Base-by-base conservation (phyloP, 2,329 filamentous ascomycete genomes). In the Calonectria pteridis region DNA sequence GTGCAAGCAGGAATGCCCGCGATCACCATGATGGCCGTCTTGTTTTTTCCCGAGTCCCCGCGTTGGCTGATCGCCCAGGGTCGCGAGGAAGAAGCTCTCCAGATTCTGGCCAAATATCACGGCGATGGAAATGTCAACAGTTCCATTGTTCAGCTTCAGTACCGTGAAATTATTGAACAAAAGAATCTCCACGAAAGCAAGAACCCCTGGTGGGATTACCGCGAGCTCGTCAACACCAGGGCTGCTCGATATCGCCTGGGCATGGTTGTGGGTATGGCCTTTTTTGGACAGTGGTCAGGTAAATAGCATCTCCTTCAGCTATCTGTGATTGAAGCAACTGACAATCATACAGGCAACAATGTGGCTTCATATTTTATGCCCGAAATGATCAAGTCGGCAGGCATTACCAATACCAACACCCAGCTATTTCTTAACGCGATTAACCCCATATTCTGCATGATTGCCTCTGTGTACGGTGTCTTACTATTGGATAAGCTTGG, bases 181-280 rank as follows among this genome's bases (percentile, higher is more conserved):
- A 89, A 89, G 79, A 84, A 86, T 62, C 87, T 87, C 83, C 86
- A 85, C 6, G 84, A 84, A 23, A 82, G 87, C 20, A 89, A 91
- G 73, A 92, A 92, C 77, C 85, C 87, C 3, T 91, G 88, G 87
- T 90, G 86, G 85, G 88, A 90, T 81, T 90, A 89, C 78, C 83
- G 85, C 72, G 86, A 87, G 49, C 84, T 90, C 6, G 86, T 88
- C 83, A 86, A 86, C 79, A 86, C 84, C n/a, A 84, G 84, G 69
- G 85, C 86, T 1, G 85, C 87, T 4, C 84, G 86, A n/a, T 88
- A 88, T 73, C 86, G 89, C 20, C 85, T 91, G 26, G 82, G 86
- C 51, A 88, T 87, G 79, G 88, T 89, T 55, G 82, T 88, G 35
- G 86, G 85, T 49, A 88, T 90, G 81, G 85, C 87, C 18, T 84